phyloP scores from a whole-genome alignment of 257 asterid species.

The Fraxinus americana region DNA sequence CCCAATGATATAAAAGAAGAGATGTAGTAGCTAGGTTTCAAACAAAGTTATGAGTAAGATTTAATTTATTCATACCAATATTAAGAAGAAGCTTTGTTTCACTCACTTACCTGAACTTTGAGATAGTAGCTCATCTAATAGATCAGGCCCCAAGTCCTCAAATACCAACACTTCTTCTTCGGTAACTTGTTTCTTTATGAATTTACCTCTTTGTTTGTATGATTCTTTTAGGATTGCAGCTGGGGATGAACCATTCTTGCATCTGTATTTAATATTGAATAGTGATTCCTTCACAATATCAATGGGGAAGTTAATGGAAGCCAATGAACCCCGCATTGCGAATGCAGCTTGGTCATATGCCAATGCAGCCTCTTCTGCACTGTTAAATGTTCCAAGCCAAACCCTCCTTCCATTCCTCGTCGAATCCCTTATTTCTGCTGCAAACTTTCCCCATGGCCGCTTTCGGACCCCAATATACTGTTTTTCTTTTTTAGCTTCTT shows the following conservation, averaged over 20 bases:
- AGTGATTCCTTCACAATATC: constrained; percentile 36
- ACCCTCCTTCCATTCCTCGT: constrained; percentile 47
- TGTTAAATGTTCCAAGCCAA: constrained; percentile 47
- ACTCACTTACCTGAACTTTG: no score
- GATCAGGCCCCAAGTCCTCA: constrained; percentile 46
- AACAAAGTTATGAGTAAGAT: no score
- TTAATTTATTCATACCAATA: no score
- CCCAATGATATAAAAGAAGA: no score
- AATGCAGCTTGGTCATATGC: constrained; percentile 51
- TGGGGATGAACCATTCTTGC: constrained; percentile 36
- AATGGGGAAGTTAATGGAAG: constrained; percentile 33
- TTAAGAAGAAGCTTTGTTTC: no score
- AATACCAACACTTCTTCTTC: constrained; percentile 28
- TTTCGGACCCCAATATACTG: constrained; percentile 37
- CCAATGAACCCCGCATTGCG: constrained; percentile 34
- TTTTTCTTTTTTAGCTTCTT: constrained; percentile 11
- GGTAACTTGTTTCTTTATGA: constrained; percentile 1
- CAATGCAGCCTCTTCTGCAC: constrained; percentile 42
- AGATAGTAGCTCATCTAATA: constrained; percentile 33
- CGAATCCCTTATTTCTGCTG: constrained; percentile 49
- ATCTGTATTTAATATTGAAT: constrained; percentile 16
- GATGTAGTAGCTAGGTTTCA: no score
- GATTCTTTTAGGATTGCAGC: constrained; percentile 36
- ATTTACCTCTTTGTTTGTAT: constrained; percentile 17
- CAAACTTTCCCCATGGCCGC: constrained; percentile 50